Conservation (phyloP, 2,329 filamentous ascomycete species). For the Monosporascus sp. region DNA sequence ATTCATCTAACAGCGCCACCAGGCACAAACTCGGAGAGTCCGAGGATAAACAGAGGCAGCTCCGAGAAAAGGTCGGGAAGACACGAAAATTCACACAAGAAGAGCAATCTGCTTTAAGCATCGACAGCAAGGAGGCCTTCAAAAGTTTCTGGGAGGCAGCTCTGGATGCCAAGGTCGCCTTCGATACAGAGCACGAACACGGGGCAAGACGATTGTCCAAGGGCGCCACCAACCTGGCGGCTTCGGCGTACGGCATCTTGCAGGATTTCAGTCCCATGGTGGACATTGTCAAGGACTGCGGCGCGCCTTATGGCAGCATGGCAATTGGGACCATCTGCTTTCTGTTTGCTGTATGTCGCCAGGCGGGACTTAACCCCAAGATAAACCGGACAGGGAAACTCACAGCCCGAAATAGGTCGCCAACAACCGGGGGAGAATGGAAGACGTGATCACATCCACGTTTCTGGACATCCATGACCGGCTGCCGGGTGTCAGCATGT, state of each 20-base stretch:
- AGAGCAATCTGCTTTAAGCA: not conserved
- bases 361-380: not conserved
- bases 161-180: not conserved
- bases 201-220: not conserved
- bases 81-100: not conserved
- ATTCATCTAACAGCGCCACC: not conserved
- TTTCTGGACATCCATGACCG: not conserved
- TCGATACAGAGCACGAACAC: not conserved
- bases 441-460: not conserved
- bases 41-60: not conserved
- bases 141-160: not conserved
- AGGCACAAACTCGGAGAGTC: not conserved
- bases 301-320: not conserved
- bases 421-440: not conserved
- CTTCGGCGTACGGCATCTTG: not conserved
- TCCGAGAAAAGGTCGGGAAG: not conserved
- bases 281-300: not conserved
- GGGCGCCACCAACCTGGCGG: not conserved
- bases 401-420: not conserved
- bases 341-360: not conserved
- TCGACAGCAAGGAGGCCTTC: not conserved
- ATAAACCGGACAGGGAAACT: not conserved
- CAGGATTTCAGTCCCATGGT: not conserved
- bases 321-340: not conserved
- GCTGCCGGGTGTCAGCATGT: not conserved